A percentile compares a stretch with the other conserved stretches of the same genome.
Evolutionary conservation across 2,329 filamentous ascomycete species (phyloP).

Genomic region (Beauveria asiatica): DNA sequence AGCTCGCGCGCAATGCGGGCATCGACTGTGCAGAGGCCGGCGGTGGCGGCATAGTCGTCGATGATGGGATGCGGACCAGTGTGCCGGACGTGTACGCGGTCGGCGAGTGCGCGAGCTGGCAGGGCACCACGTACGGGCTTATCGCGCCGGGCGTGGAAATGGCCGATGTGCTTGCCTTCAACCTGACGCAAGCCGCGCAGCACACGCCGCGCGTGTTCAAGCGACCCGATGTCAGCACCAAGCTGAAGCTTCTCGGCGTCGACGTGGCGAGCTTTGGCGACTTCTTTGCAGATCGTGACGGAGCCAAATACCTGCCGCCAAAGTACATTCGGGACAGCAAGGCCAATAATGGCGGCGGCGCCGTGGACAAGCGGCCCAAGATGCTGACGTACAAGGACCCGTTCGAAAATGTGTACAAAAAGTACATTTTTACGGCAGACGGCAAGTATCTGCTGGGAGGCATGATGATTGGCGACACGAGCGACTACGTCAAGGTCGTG

Average conservation of each 20-base stretch:
- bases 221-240: conserved; percentile 80
- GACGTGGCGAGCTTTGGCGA: conserved; percentile 91
- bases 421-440: conserved; percentile 83
- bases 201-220: conserved; percentile 66
- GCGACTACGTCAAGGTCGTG: conserved; percentile 82
- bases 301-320: conserved; percentile 64
- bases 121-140: conserved; percentile 76
- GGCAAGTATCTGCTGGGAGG: conserved; percentile 88
- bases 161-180: conserved; percentile 86
- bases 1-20: conserved; percentile 60
- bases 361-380: conserved; percentile 50
- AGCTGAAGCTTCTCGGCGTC: conserved; percentile 80
- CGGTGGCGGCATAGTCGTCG: conserved; percentile 68
- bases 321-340: conserved; percentile 25
- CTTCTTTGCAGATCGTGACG: conserved; percentile 84
- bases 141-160: conserved; percentile 88
- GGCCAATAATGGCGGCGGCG: conserved; percentile 18
- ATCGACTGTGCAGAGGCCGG: conserved; percentile 59
- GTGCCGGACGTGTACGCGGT: conserved; percentile 71
- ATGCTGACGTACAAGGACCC: conserved; percentile 83
- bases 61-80: conserved; percentile 60
- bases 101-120: conserved; percentile 86
- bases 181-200: conserved; percentile 72
- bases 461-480: conserved; percentile 94
- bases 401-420: conserved; percentile 84